Base-by-base conservation (phyloP, 441 rosid species). In the Eutrema salsugineum region DNA sequence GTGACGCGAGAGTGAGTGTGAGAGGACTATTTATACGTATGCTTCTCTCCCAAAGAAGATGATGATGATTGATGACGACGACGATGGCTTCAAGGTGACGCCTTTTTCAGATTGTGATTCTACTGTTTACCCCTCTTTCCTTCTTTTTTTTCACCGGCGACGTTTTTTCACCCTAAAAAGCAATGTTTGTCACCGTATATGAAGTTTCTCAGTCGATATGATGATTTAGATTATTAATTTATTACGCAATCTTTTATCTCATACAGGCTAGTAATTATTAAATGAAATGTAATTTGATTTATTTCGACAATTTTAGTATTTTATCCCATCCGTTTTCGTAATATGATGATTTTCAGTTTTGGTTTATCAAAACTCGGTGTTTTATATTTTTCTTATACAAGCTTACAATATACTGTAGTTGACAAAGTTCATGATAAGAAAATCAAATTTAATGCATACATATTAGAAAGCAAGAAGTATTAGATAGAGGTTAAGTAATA, bases 11-110 rank as follows among this genome's bases (percentile, higher is more conserved):
- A 15, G 50, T 40, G 24, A 15, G 50, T 40, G 27, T 30, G 53
- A 6, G 27, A 32, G 35, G 47, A 63, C 60, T 63, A 69, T 70
- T 48, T 57, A 70, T 64, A 64, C 63, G 9, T 76, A 76, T 35
- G 56, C 67, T 68, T 60, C 27, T 51, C 59, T 22, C 48, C 14
- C 48, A n/a, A 16, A 16, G 57, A 55, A 42, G 22, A 57, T 19
- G 49, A 53, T 0, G 48, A 54, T 1, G 66, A 64, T 1, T 1
- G 62, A 43, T 2, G 63, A 67, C 27, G 59, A 63, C 6, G 78
- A 62, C 49, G 64, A 44, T 48, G 71, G 72, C 51, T 58, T 70
- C 68, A 57, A 57, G 51, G 68, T 39, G 63, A 65, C 63, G 71
- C 43, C 5, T 54, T 58, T 48, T 17, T 2, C 60, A 44, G 60